Evolutionary conservation across 208 protist genomes (phyloP).

Genomic region (Trypanosoma scelopori): DNA sequence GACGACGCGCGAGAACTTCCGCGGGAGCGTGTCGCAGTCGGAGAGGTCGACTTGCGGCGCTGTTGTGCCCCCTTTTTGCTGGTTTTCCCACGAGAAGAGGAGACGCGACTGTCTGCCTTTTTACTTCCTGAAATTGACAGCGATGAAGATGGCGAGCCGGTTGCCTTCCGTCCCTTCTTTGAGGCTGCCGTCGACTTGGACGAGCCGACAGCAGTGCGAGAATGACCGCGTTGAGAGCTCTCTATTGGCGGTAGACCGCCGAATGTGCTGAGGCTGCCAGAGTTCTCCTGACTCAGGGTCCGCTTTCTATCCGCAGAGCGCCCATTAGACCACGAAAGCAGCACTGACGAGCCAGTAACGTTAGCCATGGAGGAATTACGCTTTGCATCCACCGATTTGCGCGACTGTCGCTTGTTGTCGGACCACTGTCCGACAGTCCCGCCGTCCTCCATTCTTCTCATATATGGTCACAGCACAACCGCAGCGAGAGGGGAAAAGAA

Average conservation of each 20-base stretch:
- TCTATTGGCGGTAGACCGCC: neutral
- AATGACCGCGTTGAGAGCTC: neutral
- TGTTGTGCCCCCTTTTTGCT: neutral
- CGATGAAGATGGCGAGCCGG: neutral
- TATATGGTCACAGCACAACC: no score
- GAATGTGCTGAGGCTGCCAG: neutral
- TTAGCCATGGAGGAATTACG: neutral
- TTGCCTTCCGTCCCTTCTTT: conserved; percentile 3
- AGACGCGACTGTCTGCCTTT: neutral
- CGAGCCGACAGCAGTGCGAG: neutral
- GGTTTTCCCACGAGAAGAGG: neutral
- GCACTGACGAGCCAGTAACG: neutral
- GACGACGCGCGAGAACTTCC: neutral
- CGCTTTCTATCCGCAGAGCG: no score
- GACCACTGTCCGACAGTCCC: conserved; percentile 23
- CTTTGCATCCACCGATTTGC: conserved; percentile 3
- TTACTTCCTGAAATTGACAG: no score
- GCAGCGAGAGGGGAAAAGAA: neutral
- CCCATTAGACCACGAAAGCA: neutral
- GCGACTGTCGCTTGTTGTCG: neutral
- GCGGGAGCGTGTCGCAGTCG: neutral
- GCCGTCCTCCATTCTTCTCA: conserved; percentile 19
- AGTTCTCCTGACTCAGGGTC: no score
- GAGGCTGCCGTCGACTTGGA: neutral
- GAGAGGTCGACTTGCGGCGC: neutral